Percentiles rank a stretch among this genome's conserved stretches.
Conservation (phyloP, 2,329 filamentous ascomycete genomes). For the Leptosphaerulina australis region DNA sequence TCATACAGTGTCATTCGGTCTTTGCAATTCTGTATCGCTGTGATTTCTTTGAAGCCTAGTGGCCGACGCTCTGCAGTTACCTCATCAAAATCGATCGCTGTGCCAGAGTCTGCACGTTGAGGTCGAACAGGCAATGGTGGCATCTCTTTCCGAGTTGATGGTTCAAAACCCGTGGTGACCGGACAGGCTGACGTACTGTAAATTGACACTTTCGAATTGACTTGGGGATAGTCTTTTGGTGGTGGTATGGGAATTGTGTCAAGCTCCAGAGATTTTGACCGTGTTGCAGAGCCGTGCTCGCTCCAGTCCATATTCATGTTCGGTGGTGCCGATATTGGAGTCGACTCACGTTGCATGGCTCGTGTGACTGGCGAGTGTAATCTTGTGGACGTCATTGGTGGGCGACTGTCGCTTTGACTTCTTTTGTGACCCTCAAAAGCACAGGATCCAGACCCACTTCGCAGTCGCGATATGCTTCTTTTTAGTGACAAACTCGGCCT, state of each 20-base stretch:
- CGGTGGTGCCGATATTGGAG: neutral
- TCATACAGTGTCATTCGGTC: conserved; percentile 43
- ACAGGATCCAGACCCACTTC: conserved; percentile 11
- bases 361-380: neutral
- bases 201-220: conserved; percentile 8
- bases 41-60: conserved; percentile 41
- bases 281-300: neutral
- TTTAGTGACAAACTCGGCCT: conserved; percentile 37
- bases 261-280: neutral
- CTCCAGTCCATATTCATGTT: neutral
- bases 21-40: conserved; percentile 30
- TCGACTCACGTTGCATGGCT: neutral
- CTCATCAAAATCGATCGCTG: conserved; percentile 36
- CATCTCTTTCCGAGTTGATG: neutral
- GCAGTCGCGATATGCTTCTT: conserved; percentile 33
- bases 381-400: neutral
- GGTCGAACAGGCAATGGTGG: conserved; percentile 18
- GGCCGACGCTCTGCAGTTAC: conserved; percentile 31
- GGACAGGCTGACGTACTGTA: conserved; percentile 2
- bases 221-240: conserved; percentile 1
- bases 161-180: neutral
- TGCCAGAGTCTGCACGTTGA: conserved; percentile 41
- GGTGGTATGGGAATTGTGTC: conserved; percentile 16
- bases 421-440: conserved; percentile 6
- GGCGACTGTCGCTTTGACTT: conserved; percentile 10